phyloP scores from a whole-genome alignment of 2,329 filamentous ascomycete genomes.

The Beauveria pseudobassiana region DNA sequence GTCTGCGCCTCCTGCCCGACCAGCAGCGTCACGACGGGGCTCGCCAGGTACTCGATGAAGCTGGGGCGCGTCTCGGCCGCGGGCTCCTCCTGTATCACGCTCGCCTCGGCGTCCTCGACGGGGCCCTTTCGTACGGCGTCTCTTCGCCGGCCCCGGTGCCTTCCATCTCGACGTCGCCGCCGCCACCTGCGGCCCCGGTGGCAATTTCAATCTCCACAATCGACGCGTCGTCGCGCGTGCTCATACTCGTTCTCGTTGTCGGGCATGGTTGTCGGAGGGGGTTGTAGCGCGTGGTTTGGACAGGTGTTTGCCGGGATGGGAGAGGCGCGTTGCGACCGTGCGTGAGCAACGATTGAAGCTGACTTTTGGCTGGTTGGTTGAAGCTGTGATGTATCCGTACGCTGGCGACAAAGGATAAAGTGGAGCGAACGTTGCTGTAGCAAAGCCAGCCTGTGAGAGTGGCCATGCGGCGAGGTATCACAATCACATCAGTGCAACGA shows the following conservation, averaged over 20 bases:
- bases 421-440: background rate
- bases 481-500: background rate
- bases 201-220: constrained; percentile 14
- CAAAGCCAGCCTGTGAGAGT: background rate
- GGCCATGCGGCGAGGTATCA: background rate
- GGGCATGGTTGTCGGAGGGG: constrained; percentile 20
- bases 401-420: background rate
- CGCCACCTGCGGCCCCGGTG: constrained; percentile 14
- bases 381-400: background rate
- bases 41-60: constrained; percentile 56
- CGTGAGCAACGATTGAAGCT: background rate
- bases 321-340: background rate
- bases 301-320: too few species aligned
- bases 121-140: constrained; percentile 24
- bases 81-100: constrained; percentile 28
- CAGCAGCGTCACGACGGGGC: constrained; percentile 61
- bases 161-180: constrained; percentile 31
- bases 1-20: constrained; percentile 56
- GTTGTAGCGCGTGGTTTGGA: background rate
- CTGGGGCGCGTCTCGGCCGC: constrained; percentile 29
- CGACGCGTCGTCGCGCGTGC: constrained; percentile 14
- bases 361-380: background rate
- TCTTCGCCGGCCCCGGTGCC: constrained; percentile 22
- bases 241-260: constrained; percentile 15
- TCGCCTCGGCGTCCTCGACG: constrained; percentile 23